phyloP scores from a whole-genome alignment of 1,284 basidiomycete species.

The Naganishia liquefaciens region DNA sequence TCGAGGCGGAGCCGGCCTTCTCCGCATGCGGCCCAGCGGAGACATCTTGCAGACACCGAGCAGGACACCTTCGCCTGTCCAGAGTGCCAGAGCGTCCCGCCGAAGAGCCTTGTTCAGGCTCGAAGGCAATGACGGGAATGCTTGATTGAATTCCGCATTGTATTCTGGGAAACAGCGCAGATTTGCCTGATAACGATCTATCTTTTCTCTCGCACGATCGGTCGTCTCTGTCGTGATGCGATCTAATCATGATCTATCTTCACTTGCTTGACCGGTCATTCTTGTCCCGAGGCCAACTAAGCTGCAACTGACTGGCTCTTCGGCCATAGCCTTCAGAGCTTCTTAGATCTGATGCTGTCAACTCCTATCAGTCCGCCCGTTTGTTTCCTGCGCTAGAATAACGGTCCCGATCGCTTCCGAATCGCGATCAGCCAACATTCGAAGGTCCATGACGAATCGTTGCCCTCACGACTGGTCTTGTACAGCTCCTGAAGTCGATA shows the following conservation, averaged over 20 bases:
- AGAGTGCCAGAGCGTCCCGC: conserved; percentile 4
- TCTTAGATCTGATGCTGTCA: no score
- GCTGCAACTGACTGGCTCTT: no score
- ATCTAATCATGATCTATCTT: no score
- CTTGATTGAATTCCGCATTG: neutral
- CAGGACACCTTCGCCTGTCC: conserved; percentile 18
- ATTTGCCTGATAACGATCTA: no score
- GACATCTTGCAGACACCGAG: conserved; percentile 3
- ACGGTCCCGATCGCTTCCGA: conserved; percentile 3
- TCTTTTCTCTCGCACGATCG: no score
- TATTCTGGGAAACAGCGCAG: neutral
- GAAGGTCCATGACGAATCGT: conserved; percentile 11
- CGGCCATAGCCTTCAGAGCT: no score
- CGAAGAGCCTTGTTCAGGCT: conserved; percentile 20
- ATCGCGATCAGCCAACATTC: neutral
- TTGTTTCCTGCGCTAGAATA: conserved; percentile 2
- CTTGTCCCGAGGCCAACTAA: no score
- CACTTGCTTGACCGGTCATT: no score
- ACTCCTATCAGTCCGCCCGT: no score
- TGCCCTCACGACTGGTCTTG: neutral
- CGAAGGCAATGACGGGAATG: neutral
- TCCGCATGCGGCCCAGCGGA: conserved; percentile 25
- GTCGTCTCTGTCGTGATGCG: no score
- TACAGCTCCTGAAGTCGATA: neutral
- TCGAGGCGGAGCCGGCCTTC: conserved; percentile 13